Evolutionary conservation across 1,139 yeast species (phyloP), one percentile per base, ranked within the genome.

Genomic region (Pichia norvegensis): DNA sequence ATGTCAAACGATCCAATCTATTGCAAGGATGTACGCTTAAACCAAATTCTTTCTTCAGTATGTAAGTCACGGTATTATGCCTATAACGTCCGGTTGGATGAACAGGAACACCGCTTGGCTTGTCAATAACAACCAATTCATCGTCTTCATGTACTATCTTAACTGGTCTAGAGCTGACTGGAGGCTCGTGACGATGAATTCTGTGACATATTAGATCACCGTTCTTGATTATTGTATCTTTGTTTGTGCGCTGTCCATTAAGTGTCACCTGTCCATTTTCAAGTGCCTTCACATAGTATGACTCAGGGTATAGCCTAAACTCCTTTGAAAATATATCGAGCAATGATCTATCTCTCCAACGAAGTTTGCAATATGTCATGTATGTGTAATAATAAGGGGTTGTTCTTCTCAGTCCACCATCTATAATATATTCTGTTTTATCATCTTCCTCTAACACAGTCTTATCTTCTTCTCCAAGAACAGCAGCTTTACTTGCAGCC

Each of bases 61-160:
- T 79, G 62, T 83, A 85, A n/a, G 95, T 86, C 16, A 90, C 78
- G 1, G 96, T 79, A 61, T 92, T 92, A 65, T 78, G 87, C 49
- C 95, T 70, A 65, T 81, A 92, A 48, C 97, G 69, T 0, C 98
- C 99, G 0, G 97, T 85, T 1, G 99, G 98, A 62, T 92, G 98
- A 1, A 84, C 97, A 0, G 99, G 97, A 4, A 92, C 77, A 0
- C 98, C 97, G 4, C 95, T 77, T 0, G 99, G 98, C 56, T 92
- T 92, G 62, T 92, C 95, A 27, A 94, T 84, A 1, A 85, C 96
- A 8, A 92, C 72, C 31, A 88, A 65, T 44, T 85, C 78, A 17
- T 85, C 92, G 60, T 87, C 83, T 59, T 88, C 90, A 59, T 73
- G 78, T 0, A 92, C 90, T 37, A 87, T 81, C 46, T 74, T 74